Evolutionary conservation across 306 rosid genomes (phyloP).

Genomic region (Inga oerstediana): DNA sequence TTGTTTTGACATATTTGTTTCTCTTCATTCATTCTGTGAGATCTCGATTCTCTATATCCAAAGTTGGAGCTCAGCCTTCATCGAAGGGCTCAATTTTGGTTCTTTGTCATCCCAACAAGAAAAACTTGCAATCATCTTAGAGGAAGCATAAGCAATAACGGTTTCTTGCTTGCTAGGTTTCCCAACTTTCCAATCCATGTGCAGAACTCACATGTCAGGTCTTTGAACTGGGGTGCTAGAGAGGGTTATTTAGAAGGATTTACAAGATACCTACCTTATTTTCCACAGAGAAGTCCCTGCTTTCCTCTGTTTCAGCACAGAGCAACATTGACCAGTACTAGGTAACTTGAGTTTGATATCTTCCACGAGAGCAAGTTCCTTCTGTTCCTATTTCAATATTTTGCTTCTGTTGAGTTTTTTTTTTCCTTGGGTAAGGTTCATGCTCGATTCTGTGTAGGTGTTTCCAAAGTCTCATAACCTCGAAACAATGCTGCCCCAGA

Average conservation of each 20-base stretch:
- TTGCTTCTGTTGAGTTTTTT: background rate
- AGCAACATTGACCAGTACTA: conserved; percentile 9
- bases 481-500: conserved; percentile 52
- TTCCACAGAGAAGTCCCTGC: conserved; percentile 21
- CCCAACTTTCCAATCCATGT: conserved; percentile 2
- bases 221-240: background rate
- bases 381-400: conserved; percentile 11
- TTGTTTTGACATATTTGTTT: background rate
- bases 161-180: conserved; percentile 34
- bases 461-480: conserved; percentile 31
- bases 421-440: background rate
- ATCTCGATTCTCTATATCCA: conserved; percentile 30
- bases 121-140: conserved; percentile 9
- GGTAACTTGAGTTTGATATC: background rate
- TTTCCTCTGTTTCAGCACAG: conserved; percentile 19
- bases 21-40: conserved; percentile 40
- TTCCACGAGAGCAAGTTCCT: background rate
- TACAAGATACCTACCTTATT: conserved; percentile 36
- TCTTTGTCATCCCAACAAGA: background rate
- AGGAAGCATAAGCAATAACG: background rate
- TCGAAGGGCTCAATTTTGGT: background rate
- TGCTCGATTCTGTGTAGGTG: conserved; percentile 2
- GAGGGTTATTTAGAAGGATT: conserved; percentile 26
- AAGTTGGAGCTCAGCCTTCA: conserved; percentile 9
- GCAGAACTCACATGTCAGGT: background rate